Conservation (phyloP, 306 rosid genomes). For the Lathyrus aphaca region DNA sequence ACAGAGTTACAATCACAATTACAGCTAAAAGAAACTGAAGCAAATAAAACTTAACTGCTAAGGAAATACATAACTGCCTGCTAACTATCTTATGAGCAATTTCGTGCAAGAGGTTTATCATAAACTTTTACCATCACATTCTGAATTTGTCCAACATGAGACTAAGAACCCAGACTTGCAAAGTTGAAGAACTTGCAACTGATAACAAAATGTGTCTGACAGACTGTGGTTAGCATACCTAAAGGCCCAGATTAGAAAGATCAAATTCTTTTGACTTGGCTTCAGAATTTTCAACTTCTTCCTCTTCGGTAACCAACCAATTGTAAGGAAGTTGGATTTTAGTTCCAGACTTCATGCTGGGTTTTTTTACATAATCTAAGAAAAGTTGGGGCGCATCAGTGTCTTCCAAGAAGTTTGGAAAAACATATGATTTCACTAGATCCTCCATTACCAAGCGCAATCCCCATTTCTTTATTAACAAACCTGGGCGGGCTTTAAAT, state of each 20-base stretch:
- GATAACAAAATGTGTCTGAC: not conserved
- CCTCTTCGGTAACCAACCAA: slow-evolving; percentile 14
- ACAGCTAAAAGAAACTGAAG: too few relatives aligned
- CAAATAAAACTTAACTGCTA: not conserved
- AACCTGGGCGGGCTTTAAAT: slow-evolving; percentile 1
- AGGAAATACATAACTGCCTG: too few relatives aligned
- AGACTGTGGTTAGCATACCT: not conserved
- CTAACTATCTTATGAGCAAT: too few relatives aligned
- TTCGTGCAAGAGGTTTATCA: not conserved
- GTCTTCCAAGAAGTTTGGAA: too few relatives aligned
- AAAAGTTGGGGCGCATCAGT: too few relatives aligned
- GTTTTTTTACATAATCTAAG: too few relatives aligned
- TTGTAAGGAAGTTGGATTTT: not conserved
- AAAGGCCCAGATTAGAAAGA: not conserved
- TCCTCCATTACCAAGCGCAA: not conserved
- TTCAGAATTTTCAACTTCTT: not conserved
- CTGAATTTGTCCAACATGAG: not conserved
- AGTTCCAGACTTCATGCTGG: too few relatives aligned
- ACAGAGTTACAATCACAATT: too few relatives aligned
- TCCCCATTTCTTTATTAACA: not conserved
- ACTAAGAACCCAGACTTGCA: not conserved
- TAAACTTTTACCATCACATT: not conserved
- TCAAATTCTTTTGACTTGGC: not conserved
- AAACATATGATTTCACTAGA: too few relatives aligned
- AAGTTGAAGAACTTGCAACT: not conserved